These are phyloP conservation scores for Pseudogymnoascus sp. DNA, from an alignment of 2,329 filamentous ascomycete genomes.

Conservation along the genomic window DNA sequence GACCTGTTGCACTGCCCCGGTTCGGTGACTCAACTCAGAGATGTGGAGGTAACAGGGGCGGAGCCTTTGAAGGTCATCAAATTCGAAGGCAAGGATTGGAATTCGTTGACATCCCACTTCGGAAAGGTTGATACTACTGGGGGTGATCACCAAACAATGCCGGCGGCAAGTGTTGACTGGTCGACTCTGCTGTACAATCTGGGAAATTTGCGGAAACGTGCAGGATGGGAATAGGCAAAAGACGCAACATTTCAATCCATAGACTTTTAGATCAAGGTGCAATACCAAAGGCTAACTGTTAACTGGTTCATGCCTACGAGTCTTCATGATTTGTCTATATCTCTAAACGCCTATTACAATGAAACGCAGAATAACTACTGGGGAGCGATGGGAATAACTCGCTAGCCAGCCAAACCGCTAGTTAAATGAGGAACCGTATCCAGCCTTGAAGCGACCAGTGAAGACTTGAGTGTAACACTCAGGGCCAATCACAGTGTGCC, in stretches of 20 bases:
- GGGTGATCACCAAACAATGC: conserved; percentile 20
- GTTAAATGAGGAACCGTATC: background rate
- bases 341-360: conserved; percentile 7
- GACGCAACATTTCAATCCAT: background rate
- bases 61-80: background rate
- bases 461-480: background rate
- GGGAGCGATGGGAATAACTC: background rate
- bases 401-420: background rate
- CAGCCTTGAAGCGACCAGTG: background rate
- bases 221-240: conserved; percentile 18
- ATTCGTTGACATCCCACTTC: conserved; percentile 7
- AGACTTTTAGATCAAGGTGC: background rate
- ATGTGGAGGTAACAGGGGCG: background rate
- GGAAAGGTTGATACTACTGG: conserved; percentile 11
- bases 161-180: conserved; percentile 28
- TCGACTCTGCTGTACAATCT: conserved; percentile 32
- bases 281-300: conserved; percentile 3
- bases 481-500: background rate
- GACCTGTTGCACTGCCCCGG: conserved; percentile 44
- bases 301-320: conserved; percentile 1
- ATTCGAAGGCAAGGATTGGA: conserved; percentile 12
- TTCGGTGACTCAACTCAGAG: conserved; percentile 36
- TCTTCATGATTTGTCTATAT: conserved; percentile 7
- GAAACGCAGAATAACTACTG: background rate
- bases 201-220: conserved; percentile 29